These are phyloP conservation scores for Podospora fimiseda DNA, from an alignment of 495 filamentous ascomycete genomes.

Conservation along the genomic window DNA sequence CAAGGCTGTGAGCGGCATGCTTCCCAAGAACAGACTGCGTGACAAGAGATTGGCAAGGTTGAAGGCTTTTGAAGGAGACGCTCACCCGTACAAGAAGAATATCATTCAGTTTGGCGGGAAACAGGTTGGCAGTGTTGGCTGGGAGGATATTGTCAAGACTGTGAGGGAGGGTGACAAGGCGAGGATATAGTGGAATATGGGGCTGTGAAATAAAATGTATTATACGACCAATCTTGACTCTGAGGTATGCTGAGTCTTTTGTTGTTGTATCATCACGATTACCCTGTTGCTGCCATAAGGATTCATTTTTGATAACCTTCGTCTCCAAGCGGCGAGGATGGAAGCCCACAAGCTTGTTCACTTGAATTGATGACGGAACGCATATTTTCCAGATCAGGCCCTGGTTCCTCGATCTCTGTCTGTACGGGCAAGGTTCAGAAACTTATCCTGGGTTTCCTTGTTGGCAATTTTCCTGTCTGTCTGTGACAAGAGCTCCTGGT, in stretches of 20 bases:
- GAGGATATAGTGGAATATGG: constrained; percentile 27
- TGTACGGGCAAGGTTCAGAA: no score
- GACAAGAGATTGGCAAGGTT: constrained; percentile 79
- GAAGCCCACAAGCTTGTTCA: no score
- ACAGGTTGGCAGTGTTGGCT: constrained; percentile 42
- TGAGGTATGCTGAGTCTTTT: background rate
- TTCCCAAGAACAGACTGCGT: constrained; percentile 91
- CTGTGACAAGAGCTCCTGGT: no score
- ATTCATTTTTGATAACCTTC: no score
- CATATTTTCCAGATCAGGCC: no score
- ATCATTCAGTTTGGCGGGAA: constrained; percentile 64
- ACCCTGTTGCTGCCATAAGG: no score
- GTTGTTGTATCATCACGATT: background rate
- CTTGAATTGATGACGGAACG: no score
- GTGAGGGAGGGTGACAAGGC: constrained; percentile 35
- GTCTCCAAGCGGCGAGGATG: no score
- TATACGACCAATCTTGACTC: background rate
- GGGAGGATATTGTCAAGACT: constrained; percentile 35
- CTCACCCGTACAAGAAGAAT: constrained; percentile 89
- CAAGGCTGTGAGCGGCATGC: constrained; percentile 89
- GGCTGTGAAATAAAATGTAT: background rate
- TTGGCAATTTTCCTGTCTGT: no score
- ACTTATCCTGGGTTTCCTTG: no score
- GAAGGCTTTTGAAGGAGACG: constrained; percentile 89
- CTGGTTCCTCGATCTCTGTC: no score